These are phyloP conservation scores for Clausena lansium DNA, from an alignment of 345 rosid species.

Conservation along the genomic window DNA sequence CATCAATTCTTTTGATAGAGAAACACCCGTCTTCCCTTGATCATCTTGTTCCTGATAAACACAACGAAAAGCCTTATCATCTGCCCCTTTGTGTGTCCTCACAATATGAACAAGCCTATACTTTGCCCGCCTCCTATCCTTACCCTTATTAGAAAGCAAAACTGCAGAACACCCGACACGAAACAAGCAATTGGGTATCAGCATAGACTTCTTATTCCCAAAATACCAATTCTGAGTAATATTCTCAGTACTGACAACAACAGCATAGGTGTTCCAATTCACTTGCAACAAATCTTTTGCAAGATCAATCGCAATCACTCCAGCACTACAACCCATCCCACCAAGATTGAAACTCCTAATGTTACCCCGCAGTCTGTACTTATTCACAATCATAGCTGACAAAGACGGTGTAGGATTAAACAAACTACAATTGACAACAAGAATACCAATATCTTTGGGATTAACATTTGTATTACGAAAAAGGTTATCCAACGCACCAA, in stretches of 20 bases:
- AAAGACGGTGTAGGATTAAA: constrained; percentile 78
- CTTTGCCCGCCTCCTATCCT: constrained; percentile 54
- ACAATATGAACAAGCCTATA: constrained; percentile 63
- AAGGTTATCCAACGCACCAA: constrained; percentile 52
- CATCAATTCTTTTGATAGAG: constrained; percentile 62
- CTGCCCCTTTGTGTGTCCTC: constrained; percentile 70
- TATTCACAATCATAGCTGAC: constrained; percentile 68
- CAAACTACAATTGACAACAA: constrained; percentile 73
- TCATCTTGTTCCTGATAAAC: constrained; percentile 72
- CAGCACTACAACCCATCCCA: constrained; percentile 91
- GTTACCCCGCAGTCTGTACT: constrained; percentile 58
- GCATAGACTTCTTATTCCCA: constrained; percentile 71
- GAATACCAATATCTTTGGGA: constrained; percentile 67
- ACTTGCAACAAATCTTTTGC: constrained; percentile 67
- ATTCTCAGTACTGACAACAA: constrained; percentile 75
- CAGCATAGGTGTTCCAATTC: constrained; percentile 65
- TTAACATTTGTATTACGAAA: constrained; percentile 48
- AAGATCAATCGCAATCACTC: constrained; percentile 60
- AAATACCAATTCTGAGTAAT: constrained; percentile 65
- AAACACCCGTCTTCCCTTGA: constrained; percentile 57
- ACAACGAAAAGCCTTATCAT: constrained; percentile 63
- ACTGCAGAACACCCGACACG: constrained; percentile 65
- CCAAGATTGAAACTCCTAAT: constrained; percentile 60
- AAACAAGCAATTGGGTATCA: constrained; percentile 71
- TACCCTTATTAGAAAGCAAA: constrained; percentile 54